Evolutionary conservation across 441 rosid genomes (phyloP), one percentile per base, ranked within the genome.

Genomic region (Syzygium malaccense): DNA sequence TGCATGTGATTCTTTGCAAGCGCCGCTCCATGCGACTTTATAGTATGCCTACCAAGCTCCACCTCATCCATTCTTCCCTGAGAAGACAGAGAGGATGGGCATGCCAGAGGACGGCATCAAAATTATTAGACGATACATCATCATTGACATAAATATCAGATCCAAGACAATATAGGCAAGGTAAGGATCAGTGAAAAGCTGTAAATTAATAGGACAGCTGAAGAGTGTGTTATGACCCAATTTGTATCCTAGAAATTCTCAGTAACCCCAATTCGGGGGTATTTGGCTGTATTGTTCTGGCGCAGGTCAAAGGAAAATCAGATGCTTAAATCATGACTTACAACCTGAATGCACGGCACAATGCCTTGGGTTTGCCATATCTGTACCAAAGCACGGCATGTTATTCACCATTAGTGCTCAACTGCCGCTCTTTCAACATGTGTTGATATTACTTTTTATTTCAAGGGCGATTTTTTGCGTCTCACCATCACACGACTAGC

Each of bases 11-110:
- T 91, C 93, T 90, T 93, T 45, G 95, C 97, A 62, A 96, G 93
- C 14, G 90, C 87, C 87, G 88, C 90, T 91, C 98, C 99, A 93
- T 95, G 97, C 79, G 99, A 94, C 91, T 91, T 95, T 66, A 94
- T 28, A 17, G 99, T 95, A 91, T 94, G 98, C 58, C 92, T 91
- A 87, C 96, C 97, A 75, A 89, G 92, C 85, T 92, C 93, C 90
- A 93, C 91, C 90, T 94, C 95, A 86, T 93, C 92, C 94, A 91
- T 93, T 89, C 95, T 90, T 13, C 94, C 88, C 85, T 58, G 55
- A 57, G 62, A 25, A 14, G 83, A 62, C 55, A 23, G 62, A 19
- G 28, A 14, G 57, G 66, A 41, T 51, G 7, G 83, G 51, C 26
- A 37, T 75, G 49, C 51, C 83, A 75, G 83, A 75, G 51, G 83